Conservation (phyloP, 192 early-diverging fungal genomes). For the Kappamyces sp. region DNA sequence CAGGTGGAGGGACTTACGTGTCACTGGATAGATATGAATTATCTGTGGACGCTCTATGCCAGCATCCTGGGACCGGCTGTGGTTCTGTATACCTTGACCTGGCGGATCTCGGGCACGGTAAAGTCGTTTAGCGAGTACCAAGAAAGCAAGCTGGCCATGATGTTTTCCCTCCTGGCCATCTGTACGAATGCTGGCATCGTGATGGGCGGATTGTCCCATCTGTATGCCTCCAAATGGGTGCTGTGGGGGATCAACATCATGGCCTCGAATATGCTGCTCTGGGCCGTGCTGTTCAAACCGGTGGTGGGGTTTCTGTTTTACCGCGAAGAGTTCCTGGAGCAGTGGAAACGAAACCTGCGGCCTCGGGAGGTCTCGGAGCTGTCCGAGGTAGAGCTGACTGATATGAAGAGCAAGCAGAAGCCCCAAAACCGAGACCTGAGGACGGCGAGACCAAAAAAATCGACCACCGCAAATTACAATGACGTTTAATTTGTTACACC, state of each 20-base stretch:
- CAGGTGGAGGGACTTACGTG: background rate
- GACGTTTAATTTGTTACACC: conserved; percentile 9
- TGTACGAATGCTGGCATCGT: background rate
- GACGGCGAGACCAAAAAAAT: conserved; percentile 3
- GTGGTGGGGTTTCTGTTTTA: background rate
- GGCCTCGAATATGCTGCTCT: background rate
- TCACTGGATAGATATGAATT: background rate
- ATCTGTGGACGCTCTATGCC: background rate
- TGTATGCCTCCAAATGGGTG: background rate
- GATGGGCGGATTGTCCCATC: background rate
- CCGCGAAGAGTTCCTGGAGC: conserved; percentile 2
- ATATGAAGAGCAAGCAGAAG: background rate
- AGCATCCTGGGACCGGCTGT: background rate
- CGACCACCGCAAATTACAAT: conserved; percentile 3
- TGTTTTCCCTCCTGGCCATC: background rate
- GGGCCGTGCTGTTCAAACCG: background rate
- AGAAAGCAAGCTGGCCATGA: background rate
- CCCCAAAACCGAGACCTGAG: conserved; percentile 8
- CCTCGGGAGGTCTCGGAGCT: conserved; percentile 1
- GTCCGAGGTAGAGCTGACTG: background rate
- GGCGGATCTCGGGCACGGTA: background rate
- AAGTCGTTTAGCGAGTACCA: conserved; percentile 14
- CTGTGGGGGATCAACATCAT: background rate
- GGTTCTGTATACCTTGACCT: background rate
- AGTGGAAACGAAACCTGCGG: conserved; percentile 9